Percentiles rank a stretch among this genome's conserved stretches.
Conservation (phyloP, 129 eudicot genomes). For the Tagetes patula region DNA sequence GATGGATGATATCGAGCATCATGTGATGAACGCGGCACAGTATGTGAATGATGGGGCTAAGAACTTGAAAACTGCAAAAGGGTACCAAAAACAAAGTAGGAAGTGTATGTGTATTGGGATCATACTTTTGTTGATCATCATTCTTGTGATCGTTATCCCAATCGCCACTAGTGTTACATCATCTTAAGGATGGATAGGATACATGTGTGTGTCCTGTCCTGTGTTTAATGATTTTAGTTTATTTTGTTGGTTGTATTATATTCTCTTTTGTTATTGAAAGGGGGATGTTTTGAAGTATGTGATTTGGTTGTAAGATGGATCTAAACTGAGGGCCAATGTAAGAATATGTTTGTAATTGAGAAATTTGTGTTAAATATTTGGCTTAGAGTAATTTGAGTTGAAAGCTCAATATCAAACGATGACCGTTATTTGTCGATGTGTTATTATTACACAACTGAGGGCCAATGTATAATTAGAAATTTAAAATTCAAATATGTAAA, state of each 20-base stretch:
- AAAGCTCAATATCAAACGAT: too few species aligned
- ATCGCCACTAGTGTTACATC: slow-evolving; percentile 56
- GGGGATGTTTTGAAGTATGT: neutral
- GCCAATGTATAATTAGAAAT: too few species aligned
- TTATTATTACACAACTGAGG: too few species aligned
- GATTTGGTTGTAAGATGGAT: too few species aligned
- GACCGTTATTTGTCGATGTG: too few species aligned
- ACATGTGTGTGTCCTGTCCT: slow-evolving; percentile 10
- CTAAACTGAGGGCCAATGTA: too few species aligned
- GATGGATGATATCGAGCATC: slow-evolving; percentile 94
- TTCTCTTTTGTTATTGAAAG: neutral
- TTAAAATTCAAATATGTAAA: too few species aligned
- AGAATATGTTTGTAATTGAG: too few species aligned
- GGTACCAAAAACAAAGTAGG: slow-evolving; percentile 66
- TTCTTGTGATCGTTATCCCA: slow-evolving; percentile 65
- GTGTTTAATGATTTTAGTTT: neutral
- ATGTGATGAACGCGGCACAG: slow-evolving; percentile 78
- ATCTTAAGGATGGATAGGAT: slow-evolving; percentile 40
- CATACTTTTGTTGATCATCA: slow-evolving; percentile 57
- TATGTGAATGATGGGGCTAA: slow-evolving; percentile 73
- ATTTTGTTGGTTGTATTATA: neutral
- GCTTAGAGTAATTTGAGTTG: too few species aligned
- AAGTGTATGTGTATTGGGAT: slow-evolving; percentile 82
- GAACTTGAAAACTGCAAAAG: slow-evolving; percentile 73
- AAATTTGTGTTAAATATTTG: too few species aligned